These are phyloP conservation scores for Moesziomyces antarcticus DNA, from an alignment of 1,284 basidiomycete species.

Conservation along the genomic window DNA sequence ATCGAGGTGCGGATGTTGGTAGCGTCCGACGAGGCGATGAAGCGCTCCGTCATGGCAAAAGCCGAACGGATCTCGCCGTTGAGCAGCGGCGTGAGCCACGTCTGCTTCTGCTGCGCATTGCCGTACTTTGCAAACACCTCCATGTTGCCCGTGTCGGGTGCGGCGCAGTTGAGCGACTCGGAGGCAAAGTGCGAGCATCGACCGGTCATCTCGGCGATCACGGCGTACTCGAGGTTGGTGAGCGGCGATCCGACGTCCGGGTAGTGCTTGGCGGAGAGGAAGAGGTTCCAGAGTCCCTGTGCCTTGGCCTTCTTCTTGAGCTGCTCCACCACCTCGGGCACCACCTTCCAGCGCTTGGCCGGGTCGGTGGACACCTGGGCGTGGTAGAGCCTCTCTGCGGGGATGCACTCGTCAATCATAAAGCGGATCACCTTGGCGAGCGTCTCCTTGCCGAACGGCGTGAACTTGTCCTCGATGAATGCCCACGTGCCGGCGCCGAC, in stretches of 20 bases:
- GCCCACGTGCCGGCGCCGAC: conserved; percentile 65
- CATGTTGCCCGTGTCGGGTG: conserved; percentile 84
- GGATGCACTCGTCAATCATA: conserved; percentile 86
- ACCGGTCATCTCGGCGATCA: conserved; percentile 95
- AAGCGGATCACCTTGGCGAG: conserved; percentile 85
- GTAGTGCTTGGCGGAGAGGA: conserved; percentile 92
- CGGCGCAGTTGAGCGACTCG: conserved; percentile 89
- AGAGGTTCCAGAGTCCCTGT: conserved; percentile 94
- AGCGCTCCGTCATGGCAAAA: conserved; percentile 64
- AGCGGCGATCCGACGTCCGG: conserved; percentile 82
- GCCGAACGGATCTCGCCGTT: conserved; percentile 91
- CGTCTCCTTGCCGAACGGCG: conserved; percentile 84
- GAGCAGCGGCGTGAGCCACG: conserved; percentile 87
- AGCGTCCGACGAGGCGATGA: conserved; percentile 88
- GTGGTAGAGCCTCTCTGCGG: conserved; percentile 81
- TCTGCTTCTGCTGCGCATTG: conserved; percentile 85
- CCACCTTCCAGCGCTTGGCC: conserved; percentile 81
- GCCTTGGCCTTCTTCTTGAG: conserved; percentile 88
- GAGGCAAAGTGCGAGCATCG: conserved; percentile 83
- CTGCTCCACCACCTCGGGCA: conserved; percentile 83
- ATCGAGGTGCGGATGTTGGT: conserved; percentile 94
- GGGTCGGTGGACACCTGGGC: conserved; percentile 84
- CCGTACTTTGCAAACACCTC: conserved; percentile 97
- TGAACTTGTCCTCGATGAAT: conserved; percentile 72
- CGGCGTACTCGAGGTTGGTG: conserved; percentile 94